These are phyloP conservation scores for Madurella fahalii DNA, from an alignment of 2,329 filamentous ascomycete genomes.

Conservation along the genomic window DNA sequence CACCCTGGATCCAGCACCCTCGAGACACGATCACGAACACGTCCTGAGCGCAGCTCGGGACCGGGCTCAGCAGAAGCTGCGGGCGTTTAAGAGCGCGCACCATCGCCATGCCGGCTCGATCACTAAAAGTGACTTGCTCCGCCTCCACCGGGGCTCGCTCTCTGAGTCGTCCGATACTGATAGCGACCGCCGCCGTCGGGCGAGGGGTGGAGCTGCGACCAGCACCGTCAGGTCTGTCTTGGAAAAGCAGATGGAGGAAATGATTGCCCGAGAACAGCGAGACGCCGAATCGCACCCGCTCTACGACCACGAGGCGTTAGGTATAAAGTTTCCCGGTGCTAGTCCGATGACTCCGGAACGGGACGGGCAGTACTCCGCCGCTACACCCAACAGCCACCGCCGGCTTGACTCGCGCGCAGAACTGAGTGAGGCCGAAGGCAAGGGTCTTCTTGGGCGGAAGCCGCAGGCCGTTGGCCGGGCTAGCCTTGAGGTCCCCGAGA, in stretches of 20 bases:
- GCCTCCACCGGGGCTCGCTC: conserved; percentile 49
- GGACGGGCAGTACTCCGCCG: conserved; percentile 23
- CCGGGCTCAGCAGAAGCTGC: conserved; percentile 57
- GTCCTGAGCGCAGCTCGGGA: conserved; percentile 52
- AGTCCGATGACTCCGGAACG: conserved; percentile 34
- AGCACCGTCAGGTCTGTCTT: conserved; percentile 50
- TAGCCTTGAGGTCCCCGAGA: conserved; percentile 49
- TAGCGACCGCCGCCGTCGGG: conserved; percentile 40
- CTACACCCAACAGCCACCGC: conserved; percentile 32
- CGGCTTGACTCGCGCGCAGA: conserved; percentile 38
- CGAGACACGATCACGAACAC: conserved; percentile 38
- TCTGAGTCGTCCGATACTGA: conserved; percentile 61
- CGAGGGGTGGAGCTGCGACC: conserved; percentile 45
- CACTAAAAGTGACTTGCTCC: conserved; percentile 50
- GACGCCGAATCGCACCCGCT: conserved; percentile 36
- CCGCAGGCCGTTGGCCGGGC: conserved; percentile 33
- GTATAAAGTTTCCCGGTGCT: conserved; percentile 32
- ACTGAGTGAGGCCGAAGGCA: conserved; percentile 37
- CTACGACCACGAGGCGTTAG: conserved; percentile 31
- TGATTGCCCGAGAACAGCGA: conserved; percentile 52
- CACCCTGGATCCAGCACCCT: conserved; percentile 23
- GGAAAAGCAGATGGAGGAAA: conserved; percentile 59
- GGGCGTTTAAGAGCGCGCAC: conserved; percentile 52
- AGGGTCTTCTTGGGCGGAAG: conserved; percentile 19
- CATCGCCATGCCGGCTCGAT: conserved; percentile 50